A percentile compares a stretch with the other conserved stretches of the same genome.
Evolutionary conservation across 2,329 filamentous ascomycete genomes (phyloP).

Genomic region (Lachnellula arida): DNA sequence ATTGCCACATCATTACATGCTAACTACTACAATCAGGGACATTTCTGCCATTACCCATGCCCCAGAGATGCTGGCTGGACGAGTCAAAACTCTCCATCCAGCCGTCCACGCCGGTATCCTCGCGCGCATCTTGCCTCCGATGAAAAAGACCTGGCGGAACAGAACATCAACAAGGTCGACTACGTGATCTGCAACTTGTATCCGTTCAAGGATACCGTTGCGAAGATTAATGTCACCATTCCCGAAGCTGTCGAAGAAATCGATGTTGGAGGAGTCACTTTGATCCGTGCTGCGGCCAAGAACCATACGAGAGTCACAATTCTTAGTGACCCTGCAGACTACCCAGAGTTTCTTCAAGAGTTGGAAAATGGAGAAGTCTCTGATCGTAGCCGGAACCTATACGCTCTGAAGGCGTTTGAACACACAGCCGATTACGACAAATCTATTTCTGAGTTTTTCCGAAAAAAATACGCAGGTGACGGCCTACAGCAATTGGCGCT

Average conservation of each 20-base stretch:
- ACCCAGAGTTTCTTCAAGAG: conserved; percentile 89
- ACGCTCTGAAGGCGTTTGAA: conserved; percentile 96
- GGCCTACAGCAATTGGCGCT: conserved; percentile 79
- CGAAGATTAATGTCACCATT: conserved; percentile 95
- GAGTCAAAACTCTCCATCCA: conserved; percentile 94
- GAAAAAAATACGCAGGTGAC: conserved; percentile 87
- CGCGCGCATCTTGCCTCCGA: conserved; percentile 89
- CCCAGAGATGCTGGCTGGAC: conserved; percentile 91
- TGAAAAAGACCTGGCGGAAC: conserved; percentile 92
- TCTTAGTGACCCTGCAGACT: conserved; percentile 89
- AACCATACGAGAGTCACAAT: conserved; percentile 96
- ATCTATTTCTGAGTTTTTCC: conserved; percentile 95
- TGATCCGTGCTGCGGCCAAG: conserved; percentile 94
- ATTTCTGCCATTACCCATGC: conserved; percentile 96
- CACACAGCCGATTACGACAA: conserved; percentile 96
- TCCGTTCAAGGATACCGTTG: conserved; percentile 97
- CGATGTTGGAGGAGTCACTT: conserved; percentile 94
- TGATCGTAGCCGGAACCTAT: conserved; percentile 78
- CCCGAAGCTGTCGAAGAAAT: conserved; percentile 98
- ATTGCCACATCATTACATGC: background rate
- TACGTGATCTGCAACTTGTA: conserved; percentile 98
- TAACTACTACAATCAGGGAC: conserved; percentile 53
- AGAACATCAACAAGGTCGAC: conserved; percentile 93
- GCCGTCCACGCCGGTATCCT: conserved; percentile 79
- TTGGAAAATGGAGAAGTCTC: conserved; percentile 82